A percentile compares a stretch with the other conserved stretches of the same genome.
Conservation (phyloP, 257 asterid species). For the Fraxinus pennsylvanica region DNA sequence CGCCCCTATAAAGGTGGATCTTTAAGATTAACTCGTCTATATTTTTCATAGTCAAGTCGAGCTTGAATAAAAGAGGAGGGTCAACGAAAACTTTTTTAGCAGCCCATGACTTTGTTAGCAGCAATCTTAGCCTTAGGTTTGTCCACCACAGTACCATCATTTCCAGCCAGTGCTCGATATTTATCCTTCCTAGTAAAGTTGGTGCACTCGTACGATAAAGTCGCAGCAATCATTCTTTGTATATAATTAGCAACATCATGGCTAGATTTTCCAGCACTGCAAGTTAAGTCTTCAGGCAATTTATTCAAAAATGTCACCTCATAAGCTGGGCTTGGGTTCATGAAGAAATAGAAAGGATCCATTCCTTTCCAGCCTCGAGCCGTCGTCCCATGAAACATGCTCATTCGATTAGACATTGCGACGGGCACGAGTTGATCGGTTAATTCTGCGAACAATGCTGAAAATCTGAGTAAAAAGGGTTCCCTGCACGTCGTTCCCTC, state of each 20-base stretch:
- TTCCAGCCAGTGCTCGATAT: constrained; percentile 76
- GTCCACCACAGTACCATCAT: constrained; percentile 57
- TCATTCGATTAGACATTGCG: constrained; percentile 63
- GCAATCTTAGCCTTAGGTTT: constrained; percentile 34
- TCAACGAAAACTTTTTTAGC: constrained; percentile 22
- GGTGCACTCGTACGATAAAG: constrained; percentile 72
- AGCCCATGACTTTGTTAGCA: constrained; percentile 41
- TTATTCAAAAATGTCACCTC: constrained; percentile 72
- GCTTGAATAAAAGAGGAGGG: not conserved
- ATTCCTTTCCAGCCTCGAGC: constrained; percentile 87
- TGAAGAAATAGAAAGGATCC: constrained; percentile 80
- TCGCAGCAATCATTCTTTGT: constrained; percentile 64
- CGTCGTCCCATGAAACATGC: constrained; percentile 84
- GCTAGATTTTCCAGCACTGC: constrained; percentile 67
- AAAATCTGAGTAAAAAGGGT: constrained; percentile 69
- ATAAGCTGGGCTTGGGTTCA: constrained; percentile 82
- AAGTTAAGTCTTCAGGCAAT: constrained; percentile 50
- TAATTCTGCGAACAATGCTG: constrained; percentile 70
- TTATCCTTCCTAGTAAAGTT: constrained; percentile 79
- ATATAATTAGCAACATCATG: constrained; percentile 79
- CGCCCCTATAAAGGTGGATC: not conserved
- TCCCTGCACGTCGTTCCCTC: constrained; percentile 88
- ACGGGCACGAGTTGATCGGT: constrained; percentile 74
- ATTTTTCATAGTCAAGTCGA: not conserved
- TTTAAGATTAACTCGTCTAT: too few species aligned